Base-by-base conservation (phyloP, 2,329 filamentous ascomycete genomes). In the Neofusicoccum ribis region DNA sequence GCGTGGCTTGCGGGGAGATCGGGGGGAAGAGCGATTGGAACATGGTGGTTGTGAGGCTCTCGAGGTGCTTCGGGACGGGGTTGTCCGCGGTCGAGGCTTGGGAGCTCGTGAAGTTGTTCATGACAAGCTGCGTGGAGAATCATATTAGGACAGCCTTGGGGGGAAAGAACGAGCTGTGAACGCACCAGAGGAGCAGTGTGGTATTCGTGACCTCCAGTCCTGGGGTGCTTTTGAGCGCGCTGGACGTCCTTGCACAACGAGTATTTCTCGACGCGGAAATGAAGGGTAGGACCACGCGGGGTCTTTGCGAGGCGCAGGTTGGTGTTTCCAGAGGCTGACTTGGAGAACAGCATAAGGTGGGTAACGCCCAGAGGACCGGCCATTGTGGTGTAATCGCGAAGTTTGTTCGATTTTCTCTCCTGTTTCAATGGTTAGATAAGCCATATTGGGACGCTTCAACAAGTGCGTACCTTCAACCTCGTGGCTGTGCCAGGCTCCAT, bases 11-110 rank as follows among this genome's bases (percentile, higher is more conserved):
- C 0, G 95, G 95, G 71, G 95, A 95, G 77, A 99, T 97, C 1
- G 93, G 92, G 3, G 95, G 94, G 73, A 99, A 98, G 41, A 99
- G 86, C 7, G 92, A 96, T 78, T 97, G 94, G 80, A 98, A 99
- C 73, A 97, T 89, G 51, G 93, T 96, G 2, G 93, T 98, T 2
- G 93, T 89, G 37, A 99, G 88, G 27, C 91, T 90, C 80, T 99
- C 95, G 73, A 99, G 91, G 71, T 97, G 93, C 75, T 92, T 96
- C 5, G 94, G 93, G n/a, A 96, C 89, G 67, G 90, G 88, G 23
- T 88, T 86, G 65, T 76, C 74, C 2, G 77, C 51, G 17, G 64
- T 44, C 12, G 61, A 59, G 23, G 76, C 59, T 17, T 65, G 83
- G 83, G 34, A 90, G 3, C 88, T 89, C 44, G 87, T 86, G 78